phyloP scores from a whole-genome alignment of 2,329 filamentous ascomycete genomes.

The Pseudogymnoascus destructans region DNA sequence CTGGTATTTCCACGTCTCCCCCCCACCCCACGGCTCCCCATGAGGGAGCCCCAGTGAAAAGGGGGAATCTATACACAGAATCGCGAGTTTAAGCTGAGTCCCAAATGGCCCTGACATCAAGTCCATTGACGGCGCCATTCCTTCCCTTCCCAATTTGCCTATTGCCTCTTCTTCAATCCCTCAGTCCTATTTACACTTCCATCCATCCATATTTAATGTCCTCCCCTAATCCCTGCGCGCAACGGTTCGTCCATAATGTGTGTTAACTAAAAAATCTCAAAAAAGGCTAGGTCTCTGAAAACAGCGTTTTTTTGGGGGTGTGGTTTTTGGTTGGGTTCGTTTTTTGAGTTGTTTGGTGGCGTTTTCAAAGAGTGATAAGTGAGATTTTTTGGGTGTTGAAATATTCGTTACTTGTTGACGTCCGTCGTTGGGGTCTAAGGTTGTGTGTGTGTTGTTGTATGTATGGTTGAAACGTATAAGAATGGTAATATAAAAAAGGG shows the following conservation, averaged over 20 bases:
- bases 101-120: slow-evolving; percentile 12
- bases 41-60: not conserved
- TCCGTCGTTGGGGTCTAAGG: not conserved
- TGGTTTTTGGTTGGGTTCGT: not conserved
- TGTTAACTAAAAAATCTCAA: slow-evolving; percentile 2
- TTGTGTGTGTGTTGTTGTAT: not conserved
- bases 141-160: not conserved
- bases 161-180: not conserved
- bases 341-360: not conserved
- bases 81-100: slow-evolving; percentile 41
- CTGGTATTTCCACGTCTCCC: slow-evolving; percentile 42
- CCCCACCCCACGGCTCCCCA: not conserved
- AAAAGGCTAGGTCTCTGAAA: not conserved
- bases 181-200: not conserved
- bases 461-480: slow-evolving; percentile 13
- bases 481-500: slow-evolving; percentile 18
- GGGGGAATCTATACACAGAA: slow-evolving; percentile 49
- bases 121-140: not conserved
- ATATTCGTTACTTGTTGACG: not conserved
- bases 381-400: not conserved
- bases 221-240: not conserved
- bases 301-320: not conserved
- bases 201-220: not conserved
- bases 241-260: not conserved
- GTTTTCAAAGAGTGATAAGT: not conserved